Evolutionary conservation across 257 asterid species (phyloP).

Genomic region (Primulina tabacum): DNA sequence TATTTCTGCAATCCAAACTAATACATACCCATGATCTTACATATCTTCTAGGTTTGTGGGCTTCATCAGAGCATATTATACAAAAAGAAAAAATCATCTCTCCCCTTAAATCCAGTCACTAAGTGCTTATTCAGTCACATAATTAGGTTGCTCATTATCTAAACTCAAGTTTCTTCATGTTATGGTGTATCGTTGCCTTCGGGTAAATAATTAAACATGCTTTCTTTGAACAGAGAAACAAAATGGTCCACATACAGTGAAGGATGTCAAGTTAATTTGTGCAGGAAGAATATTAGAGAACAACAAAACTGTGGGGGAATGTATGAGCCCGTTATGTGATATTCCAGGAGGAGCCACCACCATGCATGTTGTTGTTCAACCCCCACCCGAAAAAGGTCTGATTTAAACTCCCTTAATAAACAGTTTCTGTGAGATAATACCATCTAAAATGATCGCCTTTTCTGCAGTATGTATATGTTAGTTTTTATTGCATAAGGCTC

Average conservation of each 20-base stretch:
- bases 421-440: not conserved
- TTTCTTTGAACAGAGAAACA: constrained; percentile 54
- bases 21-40: not conserved
- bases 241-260: constrained; percentile 64
- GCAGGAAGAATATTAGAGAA: constrained; percentile 87
- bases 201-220: constrained; percentile 5
- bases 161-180: constrained; percentile 1
- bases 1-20: not conserved
- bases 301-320: constrained; percentile 69
- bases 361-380: constrained; percentile 86
- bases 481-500: not conserved
- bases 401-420: not conserved
- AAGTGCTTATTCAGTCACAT: not conserved
- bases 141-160: not conserved
- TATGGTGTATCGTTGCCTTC: constrained; percentile 1
- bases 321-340: constrained; percentile 71
- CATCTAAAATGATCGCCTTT: not conserved
- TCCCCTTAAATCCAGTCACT: not conserved
- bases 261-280: constrained; percentile 77
- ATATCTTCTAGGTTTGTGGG: not conserved
- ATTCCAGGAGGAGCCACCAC: constrained; percentile 78
- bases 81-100: not conserved
- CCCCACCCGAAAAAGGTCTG: constrained; percentile 68
- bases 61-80: not conserved
- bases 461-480: not conserved